Evolutionary conservation across 345 rosid species (phyloP), one percentile per base, ranked within the genome.

Genomic region (Pistacia atlantica): DNA sequence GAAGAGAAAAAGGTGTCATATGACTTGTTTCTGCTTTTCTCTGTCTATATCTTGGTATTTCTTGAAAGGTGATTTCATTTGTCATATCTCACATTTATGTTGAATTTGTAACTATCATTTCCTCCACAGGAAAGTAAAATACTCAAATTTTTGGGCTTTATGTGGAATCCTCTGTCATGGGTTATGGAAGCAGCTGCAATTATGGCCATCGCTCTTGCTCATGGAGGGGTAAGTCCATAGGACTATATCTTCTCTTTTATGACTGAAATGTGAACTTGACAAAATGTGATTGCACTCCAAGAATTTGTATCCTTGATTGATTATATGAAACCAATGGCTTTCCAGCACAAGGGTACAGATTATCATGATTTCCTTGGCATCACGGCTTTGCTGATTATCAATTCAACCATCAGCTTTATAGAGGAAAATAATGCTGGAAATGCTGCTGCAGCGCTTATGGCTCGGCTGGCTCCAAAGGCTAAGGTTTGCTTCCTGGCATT

Each of bases 111-210:
- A 11, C 28, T 54, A 42, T 45, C 46, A 58, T 51, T 51, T 63
- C 33, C 67, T 71, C 63, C 71, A 10, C 80, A 88, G 91, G 91
- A 88, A 79, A 87, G 79, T 20, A 88, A 88, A 83, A 66, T 88
- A 65, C 87, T 90, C 55, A 88, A 84, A 71, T 85, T 90, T 80
- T 73, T 87, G 71, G 90, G 89, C 18, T 90, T 88, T 78, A 90
- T 88, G 94, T 88, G 91, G 90, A 87, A 87, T 79, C 90, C 90
- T 28, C 77, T 87, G 10, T 87, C 90, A 22, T 87, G 91, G 89
- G 89, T 86, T 67, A 88, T 88, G 91, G 89, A 88, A 81, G 89
- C 81, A 33, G 91, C 91, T 7, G 91, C 91, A 45, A 33, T 88
- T 73, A 88, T 88, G 91, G 89, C 91, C 78, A 79, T 88, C 35